A percentile compares a stretch with the other conserved stretches of the same genome.
These are phyloP conservation scores for Dryas integrifolia DNA, from an alignment of 331 rosid species.

Conservation along the genomic window DNA sequence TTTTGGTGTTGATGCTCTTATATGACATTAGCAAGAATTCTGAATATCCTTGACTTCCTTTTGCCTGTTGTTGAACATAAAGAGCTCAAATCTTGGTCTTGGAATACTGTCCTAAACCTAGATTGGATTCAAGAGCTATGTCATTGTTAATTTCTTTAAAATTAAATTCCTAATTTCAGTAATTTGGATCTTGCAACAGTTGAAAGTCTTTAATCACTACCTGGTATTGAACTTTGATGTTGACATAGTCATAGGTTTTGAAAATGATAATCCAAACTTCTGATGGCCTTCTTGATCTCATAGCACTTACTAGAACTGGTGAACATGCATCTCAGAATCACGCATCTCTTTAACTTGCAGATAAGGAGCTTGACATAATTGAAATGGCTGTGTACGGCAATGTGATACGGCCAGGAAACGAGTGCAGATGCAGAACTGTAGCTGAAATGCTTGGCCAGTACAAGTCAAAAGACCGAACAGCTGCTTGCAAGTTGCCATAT, in stretches of 20 bases:
- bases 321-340: not conserved
- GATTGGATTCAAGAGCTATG: no score
- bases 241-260: not conserved
- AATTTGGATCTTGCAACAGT: no score
- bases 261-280: not conserved
- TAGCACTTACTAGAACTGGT: not conserved
- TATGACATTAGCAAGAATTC: no score
- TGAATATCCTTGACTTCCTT: not conserved
- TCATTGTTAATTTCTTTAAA: no score
- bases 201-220: not conserved
- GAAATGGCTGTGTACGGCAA: slow-evolving; percentile 99
- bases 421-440: slow-evolving; percentile 81
- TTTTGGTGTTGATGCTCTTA: no score
- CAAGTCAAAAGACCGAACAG: slow-evolving; percentile 55
- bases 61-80: not conserved
- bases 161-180: no score
- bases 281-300: not conserved
- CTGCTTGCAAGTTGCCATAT: slow-evolving; percentile 76
- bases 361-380: slow-evolving; percentile 84
- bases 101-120: not conserved
- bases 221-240: not conserved
- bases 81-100: not conserved
- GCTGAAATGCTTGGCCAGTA: slow-evolving; percentile 85
- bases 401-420: slow-evolving; percentile 80
- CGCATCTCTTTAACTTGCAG: slow-evolving; percentile 39